A percentile compares a stretch with the other conserved stretches of the same genome.
phyloP scores from a whole-genome alignment of 331 rosid species.

The Quercus lobata region DNA sequence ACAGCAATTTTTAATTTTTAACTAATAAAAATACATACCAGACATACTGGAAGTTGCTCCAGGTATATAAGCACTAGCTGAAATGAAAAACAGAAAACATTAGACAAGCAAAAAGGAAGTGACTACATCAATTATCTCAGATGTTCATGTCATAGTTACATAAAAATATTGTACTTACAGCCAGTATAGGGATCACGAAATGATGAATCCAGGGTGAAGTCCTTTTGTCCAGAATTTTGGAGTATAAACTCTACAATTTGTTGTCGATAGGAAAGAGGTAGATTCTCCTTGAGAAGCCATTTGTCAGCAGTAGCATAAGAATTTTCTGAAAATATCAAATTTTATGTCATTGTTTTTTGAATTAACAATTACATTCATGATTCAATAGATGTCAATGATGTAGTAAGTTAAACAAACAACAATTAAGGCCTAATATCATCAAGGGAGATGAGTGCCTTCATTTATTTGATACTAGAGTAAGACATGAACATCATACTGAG shows the following conservation, averaged over 20 bases:
- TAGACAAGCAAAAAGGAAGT: constrained; percentile 14
- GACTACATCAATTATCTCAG: constrained; percentile 12
- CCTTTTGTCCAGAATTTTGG: constrained; percentile 82
- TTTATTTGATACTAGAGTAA: not conserved
- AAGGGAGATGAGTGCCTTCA: not conserved
- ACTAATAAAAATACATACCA: constrained; percentile 32
- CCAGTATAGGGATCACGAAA: constrained; percentile 92
- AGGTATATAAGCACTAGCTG: constrained; percentile 91
- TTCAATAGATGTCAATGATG: constrained; percentile 6
- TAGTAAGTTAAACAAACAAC: not conserved
- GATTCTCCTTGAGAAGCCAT: constrained; percentile 89
- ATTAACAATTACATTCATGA: constrained; percentile 12
- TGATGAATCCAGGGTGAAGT: constrained; percentile 63
- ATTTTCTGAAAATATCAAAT: constrained; percentile 54
- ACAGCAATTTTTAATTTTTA: not conserved
- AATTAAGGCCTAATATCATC: constrained; percentile 7
- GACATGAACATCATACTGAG: not conserved
- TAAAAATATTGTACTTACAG: constrained; percentile 44
- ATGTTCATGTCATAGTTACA: constrained; percentile 4
- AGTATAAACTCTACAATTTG: constrained; percentile 91
- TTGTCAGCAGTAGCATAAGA: constrained; percentile 84
- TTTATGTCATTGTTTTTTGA: constrained; percentile 5
- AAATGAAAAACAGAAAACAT: constrained; percentile 17
- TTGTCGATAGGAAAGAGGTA: constrained; percentile 87
- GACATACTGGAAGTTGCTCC: constrained; percentile 60